Base-by-base conservation (phyloP, 2,329 filamentous ascomycete genomes). In the Ploettnerulaceae sp. region DNA sequence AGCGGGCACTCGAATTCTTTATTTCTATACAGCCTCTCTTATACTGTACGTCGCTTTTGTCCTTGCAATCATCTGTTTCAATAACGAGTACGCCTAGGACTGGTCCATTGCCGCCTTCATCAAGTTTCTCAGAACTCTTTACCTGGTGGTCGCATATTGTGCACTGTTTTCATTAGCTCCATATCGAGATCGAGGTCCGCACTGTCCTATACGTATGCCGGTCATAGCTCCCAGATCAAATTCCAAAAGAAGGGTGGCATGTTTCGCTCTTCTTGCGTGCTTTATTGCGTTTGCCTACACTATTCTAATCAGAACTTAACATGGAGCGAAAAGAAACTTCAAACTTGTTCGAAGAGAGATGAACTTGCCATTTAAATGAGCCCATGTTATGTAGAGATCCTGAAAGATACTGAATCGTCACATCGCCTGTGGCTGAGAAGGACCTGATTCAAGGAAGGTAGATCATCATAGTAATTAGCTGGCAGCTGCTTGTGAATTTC, bases 181-280 rank as follows among this genome's bases (percentile, higher is more conserved):
- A 36, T 32, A 11, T 48, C 14, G 37, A 39, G 7, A 48, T 52
- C 36, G 28, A 32, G 41, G 7, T 40, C 48, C 2, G 40, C 20
- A 2, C 21, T 31, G 2, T 48, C 37, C 15, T 35, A 39, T 22
- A 18, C 15, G 11, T 20, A 9, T 32, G 29, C 29, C 6, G 29
- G 7, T 7, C 5, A 45, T n/a, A 25, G 20, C 3, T 2, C 25
- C 7, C n/a, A 44, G 11, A 35, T 22, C 5, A 14, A 9, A 3
- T 11, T 59, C 7, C 38, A 52, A 18, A 68, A 69, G 48, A 72
- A 72, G 25, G 74, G 74, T 49, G 74, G 74, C 49, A 67, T 66
- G 5, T n/a, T 76, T 77, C 52, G 74, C 72, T 47, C 65, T 76
- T 21, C 60, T 77, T 35, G 73, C 73, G 12, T 73, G 73, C 0